Base-by-base conservation (phyloP, 75 land plant species). In the Cunninghamia lanceolata region DNA sequence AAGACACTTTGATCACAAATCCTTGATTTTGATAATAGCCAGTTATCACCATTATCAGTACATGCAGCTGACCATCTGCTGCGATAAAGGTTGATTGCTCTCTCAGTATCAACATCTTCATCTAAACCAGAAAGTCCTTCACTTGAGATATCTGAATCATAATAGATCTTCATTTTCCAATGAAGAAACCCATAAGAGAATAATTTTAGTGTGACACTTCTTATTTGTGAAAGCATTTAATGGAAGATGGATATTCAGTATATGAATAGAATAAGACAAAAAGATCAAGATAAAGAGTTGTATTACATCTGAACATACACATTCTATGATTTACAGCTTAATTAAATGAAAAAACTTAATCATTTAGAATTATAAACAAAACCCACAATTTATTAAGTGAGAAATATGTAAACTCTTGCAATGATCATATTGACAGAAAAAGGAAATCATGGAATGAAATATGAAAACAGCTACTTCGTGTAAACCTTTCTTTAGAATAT, bases 41-140 rank as follows among this genome's bases (percentile, higher is more conserved):
- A 83, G 84, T 83, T 83, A 34, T 83, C 84, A 83, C 84, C 84
- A 53, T 83, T 83, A 83, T 83, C 84, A 83, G 84, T 83, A 52
- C 84, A 83, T 34, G 84, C 84, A 14, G 84, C 84, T 34, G 84
- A 83, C 84, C 84, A 83, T 83, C 36, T 53, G 50, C 84, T 83
- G 54, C 84, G 66, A 83, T 35, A 35, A 53, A 47, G 83, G 35
- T 83, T 83, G n/a, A 83, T 32, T 34, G 66, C 66, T 83, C 84
- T 83, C 66, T 83, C 84, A 3, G 84, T 53, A 16, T 40, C 84
- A 50, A 83, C 84, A 17, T 83, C 84, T 66, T 83, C 66, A 34
- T 83, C 84, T 83, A 54, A 83, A 53, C 50, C 54, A 52, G 39
- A 3, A 34, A 53, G 38, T 25, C 40, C 47, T 54, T 35, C 84